These are phyloP conservation scores for Candida boleticola DNA, from an alignment of 805 yeast species.

Conservation along the genomic window DNA sequence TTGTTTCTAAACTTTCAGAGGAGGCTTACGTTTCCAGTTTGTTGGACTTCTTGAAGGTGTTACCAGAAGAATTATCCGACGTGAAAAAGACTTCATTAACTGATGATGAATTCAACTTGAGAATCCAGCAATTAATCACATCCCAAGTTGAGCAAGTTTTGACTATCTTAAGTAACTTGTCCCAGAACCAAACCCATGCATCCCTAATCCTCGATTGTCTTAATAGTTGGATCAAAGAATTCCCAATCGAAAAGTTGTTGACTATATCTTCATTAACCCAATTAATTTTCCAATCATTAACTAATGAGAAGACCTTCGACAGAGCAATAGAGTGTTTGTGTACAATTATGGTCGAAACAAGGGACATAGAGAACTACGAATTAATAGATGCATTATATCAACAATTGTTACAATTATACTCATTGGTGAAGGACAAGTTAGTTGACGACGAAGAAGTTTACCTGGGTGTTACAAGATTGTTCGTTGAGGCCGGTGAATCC, in stretches of 20 bases:
- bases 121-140: slow-evolving; percentile 63
- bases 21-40: slow-evolving; percentile 44
- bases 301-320: slow-evolving; percentile 73
- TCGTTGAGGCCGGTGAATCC: slow-evolving; percentile 90
- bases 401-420: slow-evolving; percentile 62
- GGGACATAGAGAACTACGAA: slow-evolving; percentile 64
- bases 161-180: slow-evolving; percentile 53
- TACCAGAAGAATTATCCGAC: slow-evolving; percentile 89
- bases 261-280: slow-evolving; percentile 61
- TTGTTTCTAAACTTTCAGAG: slow-evolving; percentile 47
- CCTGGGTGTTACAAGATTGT: slow-evolving; percentile 69
- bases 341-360: slow-evolving; percentile 76
- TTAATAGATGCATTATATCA: slow-evolving; percentile 66
- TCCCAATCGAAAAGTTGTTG: slow-evolving; percentile 70
- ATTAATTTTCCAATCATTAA: slow-evolving; percentile 58
- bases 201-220: slow-evolving; percentile 67
- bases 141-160: slow-evolving; percentile 69
- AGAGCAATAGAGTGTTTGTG: slow-evolving; percentile 85
- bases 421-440: slow-evolving; percentile 32
- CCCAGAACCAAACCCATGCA: slow-evolving; percentile 15
- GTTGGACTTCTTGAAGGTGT: slow-evolving; percentile 76
- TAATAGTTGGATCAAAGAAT: slow-evolving; percentile 88
- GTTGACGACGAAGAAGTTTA: slow-evolving; percentile 65
- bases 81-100: slow-evolving; percentile 74
- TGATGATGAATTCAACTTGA: slow-evolving; percentile 70